A percentile compares a stretch with the other conserved stretches of the same genome.
These are phyloP conservation scores for Phialocephala subalpina DNA, from an alignment of 2,329 filamentous ascomycete species.

Conservation along the genomic window DNA sequence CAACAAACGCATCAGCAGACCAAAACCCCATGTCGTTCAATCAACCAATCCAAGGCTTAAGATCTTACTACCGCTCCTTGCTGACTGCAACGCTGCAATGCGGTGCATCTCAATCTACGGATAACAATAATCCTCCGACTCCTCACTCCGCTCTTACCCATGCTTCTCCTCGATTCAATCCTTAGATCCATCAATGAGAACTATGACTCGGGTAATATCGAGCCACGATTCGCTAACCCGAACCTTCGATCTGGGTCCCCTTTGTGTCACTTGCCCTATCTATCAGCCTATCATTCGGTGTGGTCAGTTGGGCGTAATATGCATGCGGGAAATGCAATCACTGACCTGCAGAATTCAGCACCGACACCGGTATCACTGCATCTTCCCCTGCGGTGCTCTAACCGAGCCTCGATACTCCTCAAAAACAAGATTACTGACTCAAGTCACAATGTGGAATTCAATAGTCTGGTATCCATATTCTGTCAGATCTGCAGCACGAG, in stretches of 20 bases:
- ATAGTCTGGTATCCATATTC: background rate
- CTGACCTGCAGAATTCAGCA: too few relatives aligned
- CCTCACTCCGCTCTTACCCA: too few relatives aligned
- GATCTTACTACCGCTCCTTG: too few relatives aligned
- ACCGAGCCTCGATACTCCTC: background rate
- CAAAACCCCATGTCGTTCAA: background rate
- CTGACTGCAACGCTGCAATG: background rate
- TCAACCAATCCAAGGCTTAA: background rate
- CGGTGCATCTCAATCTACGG: background rate
- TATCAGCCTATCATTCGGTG: background rate
- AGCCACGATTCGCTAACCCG: background rate
- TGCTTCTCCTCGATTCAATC: background rate
- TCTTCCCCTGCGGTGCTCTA: background rate
- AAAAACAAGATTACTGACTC: background rate
- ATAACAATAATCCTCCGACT: background rate
- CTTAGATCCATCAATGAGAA: too few relatives aligned
- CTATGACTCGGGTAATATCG: background rate
- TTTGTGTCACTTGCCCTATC: slow-evolving; percentile 5
- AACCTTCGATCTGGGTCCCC: background rate
- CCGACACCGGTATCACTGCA: too few relatives aligned
- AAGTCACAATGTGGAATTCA: background rate
- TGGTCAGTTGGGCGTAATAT: too few relatives aligned
- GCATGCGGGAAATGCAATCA: too few relatives aligned
- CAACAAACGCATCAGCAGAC: background rate
- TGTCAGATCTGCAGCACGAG: background rate